These are phyloP conservation scores for Vigna mungo DNA, from an alignment of 306 rosid genomes.

Conservation along the genomic window DNA sequence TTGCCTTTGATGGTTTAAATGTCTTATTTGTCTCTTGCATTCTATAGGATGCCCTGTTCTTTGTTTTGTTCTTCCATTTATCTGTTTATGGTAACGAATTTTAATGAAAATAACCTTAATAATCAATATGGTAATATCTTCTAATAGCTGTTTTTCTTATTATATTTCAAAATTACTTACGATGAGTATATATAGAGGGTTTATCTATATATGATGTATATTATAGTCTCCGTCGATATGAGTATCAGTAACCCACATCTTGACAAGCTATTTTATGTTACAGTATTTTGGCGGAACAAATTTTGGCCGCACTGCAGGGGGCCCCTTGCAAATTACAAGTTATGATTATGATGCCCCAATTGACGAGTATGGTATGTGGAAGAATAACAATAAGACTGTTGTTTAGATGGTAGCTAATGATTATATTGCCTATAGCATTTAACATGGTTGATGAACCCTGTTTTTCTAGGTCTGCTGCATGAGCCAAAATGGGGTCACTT, in stretches of 20 bases:
- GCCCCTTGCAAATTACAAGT: constrained; percentile 94
- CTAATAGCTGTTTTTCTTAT: constrained; percentile 3
- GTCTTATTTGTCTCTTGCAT: not conserved
- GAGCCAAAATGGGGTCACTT: constrained; percentile 99
- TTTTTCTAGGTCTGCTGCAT: constrained; percentile 71
- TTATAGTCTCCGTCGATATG: constrained; percentile 25
- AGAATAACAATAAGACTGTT: constrained; percentile 26
- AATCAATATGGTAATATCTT: constrained; percentile 18
- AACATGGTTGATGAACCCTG: constrained; percentile 39
- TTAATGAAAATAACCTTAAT: constrained; percentile 2
- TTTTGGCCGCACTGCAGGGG: constrained; percentile 97
- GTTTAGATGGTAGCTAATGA: constrained; percentile 30
- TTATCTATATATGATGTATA: constrained; percentile 24
- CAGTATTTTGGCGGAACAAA: constrained; percentile 98
- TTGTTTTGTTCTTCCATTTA: not conserved
- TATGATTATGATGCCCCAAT: constrained; percentile 99
- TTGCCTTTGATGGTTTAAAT: not conserved
- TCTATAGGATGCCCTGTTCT: not conserved
- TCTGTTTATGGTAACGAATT: constrained; percentile 9
- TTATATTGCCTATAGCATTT: constrained; percentile 30
- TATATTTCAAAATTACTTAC: constrained; percentile 25
- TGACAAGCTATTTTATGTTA: constrained; percentile 51
- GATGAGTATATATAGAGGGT: constrained; percentile 25
- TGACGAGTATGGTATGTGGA: constrained; percentile 87
- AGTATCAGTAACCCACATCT: constrained; percentile 38